Evolutionary conservation across 352 stramenopile genomes (phyloP), one percentile per base, ranked within the genome.

Genomic region (Pythium pyrilobum): DNA sequence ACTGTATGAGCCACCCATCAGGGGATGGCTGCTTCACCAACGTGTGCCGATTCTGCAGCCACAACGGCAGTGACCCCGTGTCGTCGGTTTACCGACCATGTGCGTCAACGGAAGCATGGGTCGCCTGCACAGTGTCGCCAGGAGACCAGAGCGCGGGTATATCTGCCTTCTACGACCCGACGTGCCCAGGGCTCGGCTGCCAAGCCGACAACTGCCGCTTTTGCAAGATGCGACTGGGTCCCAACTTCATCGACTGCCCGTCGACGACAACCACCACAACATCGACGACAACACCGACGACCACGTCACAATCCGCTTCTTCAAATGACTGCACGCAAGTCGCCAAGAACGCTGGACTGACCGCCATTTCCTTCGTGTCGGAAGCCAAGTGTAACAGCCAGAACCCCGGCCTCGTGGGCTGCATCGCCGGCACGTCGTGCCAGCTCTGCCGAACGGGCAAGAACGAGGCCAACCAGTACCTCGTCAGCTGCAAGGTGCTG

Each of bases 371-470:
- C 33, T 85, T 62, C 33, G 62, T 87, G 23, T 51, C 31, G 16
- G 69, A 87, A n/a, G 36, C 50, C 2, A 59, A 52, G 1, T 89
- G 74, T 44, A 70, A 73, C 33, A 52, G 52, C 2, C 47, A 56
- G 1, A 63, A 53, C 5, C 63, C 60, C n/a, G 55, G 31, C 0
- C 44, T 76, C 18, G 12, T 71, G 8, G 75, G 79, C 15, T 89
- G 75, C 47, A 69, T 74, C 7, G 45, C 56, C 23, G 48, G 54
- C 7, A 78, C 79, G 15, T 66, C 48, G 13, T 88, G 79, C 41
- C 77, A 67, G 29, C 40, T 90, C 9, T 89, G 79, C 38, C 65
- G 69, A 25, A 66, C 69, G 12, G 48, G n/a, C 44, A 88, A 90
- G 62, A 83, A 73, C 55, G 68, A 81, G 51, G 53, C 28, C 24